These are phyloP conservation scores for Obelidium mucronatum DNA, from an alignment of 192 early-diverging fungal genomes.

Conservation along the genomic window DNA sequence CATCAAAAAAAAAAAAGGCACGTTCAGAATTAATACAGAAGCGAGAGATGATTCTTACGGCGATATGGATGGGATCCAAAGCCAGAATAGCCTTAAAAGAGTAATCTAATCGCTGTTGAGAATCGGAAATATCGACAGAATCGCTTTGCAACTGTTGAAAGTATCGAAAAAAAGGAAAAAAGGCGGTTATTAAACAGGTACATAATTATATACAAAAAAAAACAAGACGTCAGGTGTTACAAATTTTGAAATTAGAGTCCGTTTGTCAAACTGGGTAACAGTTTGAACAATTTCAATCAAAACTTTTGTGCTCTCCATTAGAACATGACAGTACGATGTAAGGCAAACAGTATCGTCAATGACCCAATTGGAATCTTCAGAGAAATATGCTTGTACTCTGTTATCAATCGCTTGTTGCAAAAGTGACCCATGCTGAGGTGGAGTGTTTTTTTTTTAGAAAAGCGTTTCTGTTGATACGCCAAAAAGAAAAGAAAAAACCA, in stretches of 20 bases:
- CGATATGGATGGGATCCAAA: slow-evolving; percentile 13
- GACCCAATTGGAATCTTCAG: neutral
- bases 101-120: neutral
- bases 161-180: neutral
- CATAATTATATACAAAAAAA: neutral
- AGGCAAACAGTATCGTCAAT: slow-evolving; percentile 8
- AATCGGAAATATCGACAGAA: neutral
- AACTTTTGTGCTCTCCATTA: slow-evolving; percentile 1
- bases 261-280: slow-evolving; percentile 4
- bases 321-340: neutral
- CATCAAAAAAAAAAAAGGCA: no score
- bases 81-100: slow-evolving; percentile 7
- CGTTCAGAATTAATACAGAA: no score
- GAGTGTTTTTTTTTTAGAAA: neutral
- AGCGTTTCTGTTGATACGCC: neutral
- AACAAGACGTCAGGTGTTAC: neutral
- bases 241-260: neutral
- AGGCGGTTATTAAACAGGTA: neutral
- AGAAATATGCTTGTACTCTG: slow-evolving; percentile 15
- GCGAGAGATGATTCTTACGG: no score
- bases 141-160: neutral
- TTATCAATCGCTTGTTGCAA: slow-evolving; percentile 18
- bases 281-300: slow-evolving; percentile 10
- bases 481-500: neutral
- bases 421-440: neutral